These are phyloP conservation scores for Fomitopsis palustris DNA, from an alignment of 1,284 basidiomycete species.

Conservation along the genomic window DNA sequence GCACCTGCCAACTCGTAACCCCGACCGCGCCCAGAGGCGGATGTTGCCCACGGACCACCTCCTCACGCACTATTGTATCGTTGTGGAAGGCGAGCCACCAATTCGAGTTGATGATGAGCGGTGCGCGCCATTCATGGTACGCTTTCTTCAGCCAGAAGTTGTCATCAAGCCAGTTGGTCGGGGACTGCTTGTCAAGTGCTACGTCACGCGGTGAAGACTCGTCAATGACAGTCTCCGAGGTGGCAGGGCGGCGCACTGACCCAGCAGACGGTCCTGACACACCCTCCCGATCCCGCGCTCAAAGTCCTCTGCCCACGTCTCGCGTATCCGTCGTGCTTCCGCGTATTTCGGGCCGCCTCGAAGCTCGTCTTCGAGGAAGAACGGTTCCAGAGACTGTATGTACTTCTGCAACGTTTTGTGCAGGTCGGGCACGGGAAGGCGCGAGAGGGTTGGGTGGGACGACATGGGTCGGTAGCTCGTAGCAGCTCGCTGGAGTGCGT, in stretches of 20 bases:
- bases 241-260: constrained; percentile 38
- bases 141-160: constrained; percentile 91
- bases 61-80: constrained; percentile 49
- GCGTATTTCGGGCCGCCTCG: constrained; percentile 52
- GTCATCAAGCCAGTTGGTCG: constrained; percentile 95
- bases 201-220: background rate
- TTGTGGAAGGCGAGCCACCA: constrained; percentile 94
- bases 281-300: constrained; percentile 65
- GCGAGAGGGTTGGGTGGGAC: constrained; percentile 37
- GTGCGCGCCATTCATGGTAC: constrained; percentile 88
- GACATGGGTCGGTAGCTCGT: constrained; percentile 2
- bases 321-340: constrained; percentile 57
- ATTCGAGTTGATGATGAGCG: constrained; percentile 90
- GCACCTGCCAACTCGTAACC: constrained; percentile 81
- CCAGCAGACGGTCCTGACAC: constrained; percentile 80
- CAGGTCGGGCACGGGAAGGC: constrained; percentile 86
- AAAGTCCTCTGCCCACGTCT: constrained; percentile 72
- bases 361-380: constrained; percentile 74
- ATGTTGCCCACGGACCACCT: constrained; percentile 34
- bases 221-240: background rate
- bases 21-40: constrained; percentile 36
- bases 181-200: constrained; percentile 86
- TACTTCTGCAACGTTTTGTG: constrained; percentile 79
- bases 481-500: background rate
- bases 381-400: constrained; percentile 75